These are phyloP conservation scores for Datisca glomerata DNA, from an alignment of 306 rosid genomes.

Conservation along the genomic window DNA sequence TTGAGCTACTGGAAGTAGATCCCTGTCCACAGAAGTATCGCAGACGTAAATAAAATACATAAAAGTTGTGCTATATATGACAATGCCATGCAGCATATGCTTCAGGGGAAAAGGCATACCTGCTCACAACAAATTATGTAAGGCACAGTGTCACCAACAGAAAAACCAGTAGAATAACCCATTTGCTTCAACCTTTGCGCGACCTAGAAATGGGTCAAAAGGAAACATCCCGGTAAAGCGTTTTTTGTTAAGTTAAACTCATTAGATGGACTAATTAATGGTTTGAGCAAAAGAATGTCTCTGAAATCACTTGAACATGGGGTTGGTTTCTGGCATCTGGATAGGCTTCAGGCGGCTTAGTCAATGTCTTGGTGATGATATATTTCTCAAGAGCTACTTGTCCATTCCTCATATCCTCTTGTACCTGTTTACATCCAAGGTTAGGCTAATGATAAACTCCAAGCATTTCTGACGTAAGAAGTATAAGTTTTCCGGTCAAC, in stretches of 20 bases:
- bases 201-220: conserved; percentile 42
- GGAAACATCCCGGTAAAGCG: conserved; percentile 7
- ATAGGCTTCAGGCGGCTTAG: conserved; percentile 90
- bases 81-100: conserved; percentile 10
- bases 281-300: background rate
- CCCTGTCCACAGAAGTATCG: conserved; percentile 42
- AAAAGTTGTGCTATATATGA: background rate
- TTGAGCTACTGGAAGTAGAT: conserved; percentile 40
- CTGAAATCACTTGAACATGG: conserved; percentile 80
- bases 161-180: conserved; percentile 77
- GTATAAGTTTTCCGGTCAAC: background rate
- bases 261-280: too few relatives aligned
- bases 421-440: too few relatives aligned
- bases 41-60: conserved; percentile 2
- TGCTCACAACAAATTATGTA: conserved; percentile 84
- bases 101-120: conserved; percentile 29
- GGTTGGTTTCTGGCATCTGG: conserved; percentile 99
- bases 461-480: conserved; percentile 11
- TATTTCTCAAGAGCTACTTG: conserved; percentile 75
- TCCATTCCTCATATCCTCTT: conserved; percentile 91
- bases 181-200: conserved; percentile 87
- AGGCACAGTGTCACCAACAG: conserved; percentile 85
- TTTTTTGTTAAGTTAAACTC: too few relatives aligned
- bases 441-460: conserved; percentile 6
- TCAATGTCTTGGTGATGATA: conserved; percentile 82